These are phyloP conservation scores for Mycena haematopus DNA, from an alignment of 768 basidiomycete genomes.

Conservation along the genomic window DNA sequence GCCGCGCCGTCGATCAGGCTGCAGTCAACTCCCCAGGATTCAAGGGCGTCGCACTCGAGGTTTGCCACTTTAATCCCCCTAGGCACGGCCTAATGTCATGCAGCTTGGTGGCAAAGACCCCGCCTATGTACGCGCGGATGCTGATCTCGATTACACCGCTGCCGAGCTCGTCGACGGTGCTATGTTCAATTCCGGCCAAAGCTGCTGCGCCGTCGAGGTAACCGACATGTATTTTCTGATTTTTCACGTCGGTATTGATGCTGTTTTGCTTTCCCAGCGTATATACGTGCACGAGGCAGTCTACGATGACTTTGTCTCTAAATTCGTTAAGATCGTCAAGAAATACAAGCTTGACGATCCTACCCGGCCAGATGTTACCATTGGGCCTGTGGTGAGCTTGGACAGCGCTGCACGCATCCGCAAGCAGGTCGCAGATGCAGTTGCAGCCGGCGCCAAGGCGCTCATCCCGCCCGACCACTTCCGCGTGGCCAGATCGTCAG, in stretches of 20 bases:
- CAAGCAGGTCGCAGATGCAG: conserved; percentile 89
- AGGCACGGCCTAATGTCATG: conserved; percentile 8
- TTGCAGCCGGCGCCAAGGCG: conserved; percentile 79
- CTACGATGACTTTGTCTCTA: conserved; percentile 79
- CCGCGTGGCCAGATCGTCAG: conserved; percentile 71
- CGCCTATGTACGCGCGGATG: conserved; percentile 91
- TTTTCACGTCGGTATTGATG: too few relatives aligned
- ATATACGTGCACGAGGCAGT: conserved; percentile 92
- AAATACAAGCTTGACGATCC: conserved; percentile 90
- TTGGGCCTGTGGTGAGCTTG: conserved; percentile 93
- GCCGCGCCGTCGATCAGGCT: conserved; percentile 73
- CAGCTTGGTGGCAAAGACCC: conserved; percentile 98
- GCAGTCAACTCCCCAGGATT: conserved; percentile 73
- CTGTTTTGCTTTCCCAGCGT: conserved; percentile 52
- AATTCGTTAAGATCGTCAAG: conserved; percentile 80
- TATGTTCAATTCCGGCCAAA: conserved; percentile 98
- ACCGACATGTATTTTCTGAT: background rate
- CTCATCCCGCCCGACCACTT: conserved; percentile 75
- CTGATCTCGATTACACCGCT: conserved; percentile 81
- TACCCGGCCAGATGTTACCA: conserved; percentile 68
- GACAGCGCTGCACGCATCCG: conserved; percentile 85
- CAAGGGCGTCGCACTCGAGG: conserved; percentile 89
- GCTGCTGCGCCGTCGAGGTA: conserved; percentile 93
- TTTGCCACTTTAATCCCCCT: conserved; percentile 45
- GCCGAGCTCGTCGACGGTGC: conserved; percentile 92